Percentiles rank a stretch among this genome's conserved stretches.
These are phyloP conservation scores for Verticillium klebahnii DNA, from an alignment of 2,329 filamentous ascomycete species.

Conservation along the genomic window DNA sequence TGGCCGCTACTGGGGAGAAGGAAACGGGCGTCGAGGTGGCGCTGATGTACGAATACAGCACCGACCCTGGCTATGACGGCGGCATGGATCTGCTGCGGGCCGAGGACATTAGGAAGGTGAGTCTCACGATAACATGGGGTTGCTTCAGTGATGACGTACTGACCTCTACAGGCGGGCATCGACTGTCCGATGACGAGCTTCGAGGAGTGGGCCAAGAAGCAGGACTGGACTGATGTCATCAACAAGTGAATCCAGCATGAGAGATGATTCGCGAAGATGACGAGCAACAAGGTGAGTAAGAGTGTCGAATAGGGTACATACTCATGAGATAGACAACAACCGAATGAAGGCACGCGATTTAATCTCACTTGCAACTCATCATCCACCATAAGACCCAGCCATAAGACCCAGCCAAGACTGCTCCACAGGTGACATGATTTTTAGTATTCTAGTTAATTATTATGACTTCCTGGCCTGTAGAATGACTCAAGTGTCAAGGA, in stretches of 20 bases:
- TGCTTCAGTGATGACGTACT: background rate
- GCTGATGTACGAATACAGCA: constrained; percentile 42
- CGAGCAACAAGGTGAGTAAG: background rate
- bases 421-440: too few relatives aligned
- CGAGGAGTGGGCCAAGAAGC: constrained; percentile 27
- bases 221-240: constrained; percentile 27
- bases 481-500: too few relatives aligned
- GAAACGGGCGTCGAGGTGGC: constrained; percentile 38
- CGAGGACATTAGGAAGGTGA: constrained; percentile 37
- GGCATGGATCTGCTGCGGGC: constrained; percentile 36
- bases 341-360: too few relatives aligned
- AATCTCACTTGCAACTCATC: too few relatives aligned
- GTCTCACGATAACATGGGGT: constrained; percentile 4
- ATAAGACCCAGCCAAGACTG: too few relatives aligned
- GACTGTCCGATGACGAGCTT: constrained; percentile 37
- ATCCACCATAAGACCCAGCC: too few relatives aligned
- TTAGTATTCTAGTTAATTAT: too few relatives aligned
- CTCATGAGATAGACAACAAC: background rate
- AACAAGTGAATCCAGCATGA: constrained; percentile 2
- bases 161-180: constrained; percentile 17
- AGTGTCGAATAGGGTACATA: background rate
- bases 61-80: constrained; percentile 44
- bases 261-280: background rate
- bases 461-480: too few relatives aligned
- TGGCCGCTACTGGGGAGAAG: constrained; percentile 27